A percentile compares a stretch with the other conserved stretches of the same genome.
Evolutionary conservation across 306 rosid species (phyloP).

Genomic region (Trifolium pratense): DNA sequence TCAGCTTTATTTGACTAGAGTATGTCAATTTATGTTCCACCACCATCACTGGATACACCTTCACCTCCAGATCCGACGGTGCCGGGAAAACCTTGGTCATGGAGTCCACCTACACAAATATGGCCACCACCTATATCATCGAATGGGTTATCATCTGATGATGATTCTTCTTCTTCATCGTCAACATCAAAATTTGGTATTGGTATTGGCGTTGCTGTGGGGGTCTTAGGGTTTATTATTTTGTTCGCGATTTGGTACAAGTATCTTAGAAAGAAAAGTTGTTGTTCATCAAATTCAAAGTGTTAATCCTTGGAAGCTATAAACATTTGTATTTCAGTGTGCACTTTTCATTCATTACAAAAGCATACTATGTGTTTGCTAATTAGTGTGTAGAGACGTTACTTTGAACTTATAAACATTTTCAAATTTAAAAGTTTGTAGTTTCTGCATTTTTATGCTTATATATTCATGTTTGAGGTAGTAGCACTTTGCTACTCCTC

Average conservation of each 20-base stretch:
- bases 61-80: background rate
- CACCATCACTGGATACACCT: slow-evolving; percentile 7
- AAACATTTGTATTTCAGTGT: background rate
- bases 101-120: background rate
- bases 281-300: background rate
- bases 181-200: slow-evolving; percentile 36
- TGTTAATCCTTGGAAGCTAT: background rate
- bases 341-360: background rate
- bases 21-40: slow-evolving; percentile 9
- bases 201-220: slow-evolving; percentile 31
- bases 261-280: slow-evolving; percentile 35
- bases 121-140: slow-evolving; percentile 32
- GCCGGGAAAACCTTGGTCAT: background rate
- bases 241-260: slow-evolving; percentile 30
- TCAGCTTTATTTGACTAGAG: background rate
- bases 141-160: background rate
- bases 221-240: slow-evolving; percentile 31
- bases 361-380: background rate
- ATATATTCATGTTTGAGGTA: too few species aligned
- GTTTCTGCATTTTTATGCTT: background rate
- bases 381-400: background rate
- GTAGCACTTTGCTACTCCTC: too few species aligned
- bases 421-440: background rate
- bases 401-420: background rate
- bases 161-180: slow-evolving; percentile 2